Evolutionary conservation across 2,329 filamentous ascomycete genomes (phyloP).

Genomic region (Aulographum hederae): DNA sequence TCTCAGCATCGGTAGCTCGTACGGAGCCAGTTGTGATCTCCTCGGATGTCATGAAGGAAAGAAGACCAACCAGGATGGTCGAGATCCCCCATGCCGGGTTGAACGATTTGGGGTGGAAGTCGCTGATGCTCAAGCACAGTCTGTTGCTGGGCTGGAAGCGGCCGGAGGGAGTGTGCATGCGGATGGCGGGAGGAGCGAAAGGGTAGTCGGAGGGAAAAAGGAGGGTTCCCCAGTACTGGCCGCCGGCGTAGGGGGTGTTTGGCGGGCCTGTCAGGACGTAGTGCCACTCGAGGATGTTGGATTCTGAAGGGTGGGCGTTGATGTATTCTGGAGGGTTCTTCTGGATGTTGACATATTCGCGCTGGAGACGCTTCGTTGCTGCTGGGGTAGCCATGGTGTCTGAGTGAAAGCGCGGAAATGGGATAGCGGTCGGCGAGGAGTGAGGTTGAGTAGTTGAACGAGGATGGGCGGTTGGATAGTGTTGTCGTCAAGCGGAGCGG

Average conservation of each 20-base stretch:
- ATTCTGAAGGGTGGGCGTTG: conserved; percentile 70
- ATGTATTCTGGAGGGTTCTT: conserved; percentile 80
- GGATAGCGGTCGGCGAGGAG: too few relatives aligned
- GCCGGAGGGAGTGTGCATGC: conserved; percentile 95
- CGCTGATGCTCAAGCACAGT: conserved; percentile 86
- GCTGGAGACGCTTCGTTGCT: conserved; percentile 31
- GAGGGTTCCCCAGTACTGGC: conserved; percentile 96
- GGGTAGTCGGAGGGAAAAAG: conserved; percentile 94
- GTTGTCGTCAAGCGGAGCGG: too few relatives aligned
- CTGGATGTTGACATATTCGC: conserved; percentile 46
- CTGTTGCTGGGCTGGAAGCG: conserved; percentile 87
- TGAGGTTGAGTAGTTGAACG: too few relatives aligned
- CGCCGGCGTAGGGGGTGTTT: conserved; percentile 80
- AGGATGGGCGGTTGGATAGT: too few relatives aligned
- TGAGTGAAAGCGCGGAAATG: too few relatives aligned
- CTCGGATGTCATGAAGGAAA: conserved; percentile 96
- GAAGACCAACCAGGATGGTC: conserved; percentile 81
- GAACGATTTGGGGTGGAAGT: conserved; percentile 96
- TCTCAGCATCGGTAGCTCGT: conserved; percentile 56
- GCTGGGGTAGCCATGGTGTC: conserved; percentile 19
- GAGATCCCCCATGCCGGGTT: conserved; percentile 97
- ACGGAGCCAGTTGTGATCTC: conserved; percentile 96
- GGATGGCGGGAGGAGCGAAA: conserved; percentile 90
- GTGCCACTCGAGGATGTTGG: conserved; percentile 89
- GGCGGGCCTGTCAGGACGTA: conserved; percentile 92